These are phyloP conservation scores for Microbotryomycetes sp. DNA, from an alignment of 1,284 basidiomycete genomes.

Conservation along the genomic window DNA sequence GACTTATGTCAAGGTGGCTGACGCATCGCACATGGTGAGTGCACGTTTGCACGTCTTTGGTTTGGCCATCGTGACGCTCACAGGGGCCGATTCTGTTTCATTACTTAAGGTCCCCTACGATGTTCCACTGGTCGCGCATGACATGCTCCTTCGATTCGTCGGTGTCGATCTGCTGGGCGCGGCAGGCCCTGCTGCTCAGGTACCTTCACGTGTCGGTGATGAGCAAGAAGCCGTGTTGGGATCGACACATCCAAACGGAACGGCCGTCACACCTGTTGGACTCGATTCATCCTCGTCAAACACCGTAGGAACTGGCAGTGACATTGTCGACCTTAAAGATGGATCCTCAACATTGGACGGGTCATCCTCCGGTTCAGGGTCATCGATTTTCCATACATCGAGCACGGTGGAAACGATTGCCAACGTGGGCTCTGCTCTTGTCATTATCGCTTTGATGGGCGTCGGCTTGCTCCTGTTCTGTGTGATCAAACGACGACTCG, in stretches of 20 bases:
- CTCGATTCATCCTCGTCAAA: conserved; percentile 47
- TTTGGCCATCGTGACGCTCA: background rate
- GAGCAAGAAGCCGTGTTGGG: conserved; percentile 54
- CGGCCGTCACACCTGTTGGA: conserved; percentile 35
- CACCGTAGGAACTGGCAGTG: conserved; percentile 38
- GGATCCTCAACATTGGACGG: background rate
- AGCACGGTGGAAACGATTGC: conserved; percentile 68
- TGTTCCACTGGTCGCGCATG: conserved; percentile 78
- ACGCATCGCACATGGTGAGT: conserved; percentile 77
- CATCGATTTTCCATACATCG: conserved; percentile 62
- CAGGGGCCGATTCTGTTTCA: background rate
- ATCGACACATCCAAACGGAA: conserved; percentile 37
- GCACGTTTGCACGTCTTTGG: background rate
- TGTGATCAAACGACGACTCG: conserved; percentile 54
- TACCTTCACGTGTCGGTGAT: conserved; percentile 67
- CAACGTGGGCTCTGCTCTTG: conserved; percentile 78
- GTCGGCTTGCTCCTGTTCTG: conserved; percentile 64
- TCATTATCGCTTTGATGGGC: conserved; percentile 69
- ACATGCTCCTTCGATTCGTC: conserved; percentile 98
- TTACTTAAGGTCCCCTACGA: conserved; percentile 68
- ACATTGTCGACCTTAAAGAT: conserved; percentile 44
- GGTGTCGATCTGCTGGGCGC: conserved; percentile 75
- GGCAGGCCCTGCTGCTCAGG: conserved; percentile 60
- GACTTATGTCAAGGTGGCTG: conserved; percentile 79
- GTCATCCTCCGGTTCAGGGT: background rate